Percentiles rank a stretch among this genome's conserved stretches.
These are phyloP conservation scores for Colletotrichum destructivum DNA, from an alignment of 2,329 filamentous ascomycete species.

Conservation along the genomic window DNA sequence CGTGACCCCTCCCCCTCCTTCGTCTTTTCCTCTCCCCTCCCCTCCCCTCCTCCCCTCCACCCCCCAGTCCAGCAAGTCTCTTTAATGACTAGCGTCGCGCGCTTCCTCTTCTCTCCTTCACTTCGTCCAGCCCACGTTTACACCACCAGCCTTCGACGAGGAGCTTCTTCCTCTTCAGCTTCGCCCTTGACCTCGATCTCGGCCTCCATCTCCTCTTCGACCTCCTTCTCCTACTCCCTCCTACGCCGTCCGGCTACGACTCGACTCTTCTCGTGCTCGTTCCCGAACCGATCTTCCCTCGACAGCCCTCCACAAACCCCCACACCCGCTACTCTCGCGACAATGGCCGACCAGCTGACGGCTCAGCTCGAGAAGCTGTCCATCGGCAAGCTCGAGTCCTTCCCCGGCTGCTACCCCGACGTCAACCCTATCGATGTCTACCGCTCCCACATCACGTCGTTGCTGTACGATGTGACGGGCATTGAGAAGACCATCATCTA, in stretches of 20 bases:
- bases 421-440: constrained; percentile 86
- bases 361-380: constrained; percentile 54
- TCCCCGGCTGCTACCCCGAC: constrained; percentile 74
- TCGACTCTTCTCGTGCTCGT: constrained; percentile 24
- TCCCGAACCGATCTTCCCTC: constrained; percentile 16
- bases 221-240: too few species aligned
- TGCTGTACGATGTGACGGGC: constrained; percentile 78
- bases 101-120: constrained; percentile 35
- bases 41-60: neutral
- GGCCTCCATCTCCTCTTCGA: neutral
- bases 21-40: constrained; percentile 20
- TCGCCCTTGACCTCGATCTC: constrained; percentile 4
- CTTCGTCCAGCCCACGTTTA: constrained; percentile 31
- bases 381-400: constrained; percentile 57
- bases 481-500: constrained; percentile 81
- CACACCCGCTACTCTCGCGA: constrained; percentile 30
- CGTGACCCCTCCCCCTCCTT: constrained; percentile 28
- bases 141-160: constrained; percentile 27
- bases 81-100: constrained; percentile 41
- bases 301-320: constrained; percentile 28
- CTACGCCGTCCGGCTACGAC: constrained; percentile 5
- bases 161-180: constrained; percentile 13
- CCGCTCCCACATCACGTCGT: constrained; percentile 80
- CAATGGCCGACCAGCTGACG: constrained; percentile 53
- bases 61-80: constrained; percentile 22